Evolutionary conservation across 2,329 filamentous ascomycete species (phyloP), one percentile per base, ranked within the genome.

Genomic region (Calonectria multiphialidica): DNA sequence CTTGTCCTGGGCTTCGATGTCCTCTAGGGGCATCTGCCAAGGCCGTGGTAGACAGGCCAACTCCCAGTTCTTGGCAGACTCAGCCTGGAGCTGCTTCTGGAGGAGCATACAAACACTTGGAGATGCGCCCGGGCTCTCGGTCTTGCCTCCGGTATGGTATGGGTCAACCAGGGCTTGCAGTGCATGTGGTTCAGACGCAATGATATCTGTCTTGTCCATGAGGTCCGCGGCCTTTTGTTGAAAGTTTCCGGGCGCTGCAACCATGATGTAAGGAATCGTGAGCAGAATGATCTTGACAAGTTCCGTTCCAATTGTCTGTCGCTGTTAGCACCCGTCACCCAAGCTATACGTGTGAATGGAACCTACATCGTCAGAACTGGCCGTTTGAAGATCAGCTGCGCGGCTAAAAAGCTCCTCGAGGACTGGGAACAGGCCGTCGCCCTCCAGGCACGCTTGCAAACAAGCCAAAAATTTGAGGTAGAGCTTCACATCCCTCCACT

Each of bases 271-370:
- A 0, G 97, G 96, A 71, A 99, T 94, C 0, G 96, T 98, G 61
- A 98, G 91, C 53, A 98, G 91, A 76, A 99, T 98, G 78, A 98
- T 96, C 85, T 98, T 98, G 82, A 98, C 95, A 40, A 99, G 90
- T 85, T 98, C 97, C 49, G 97, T 92, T 61, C 91, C 91, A 74
- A 93, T 90, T 0, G 90, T 92, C 90, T 92, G 42, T 23, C 66
- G 33, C 63, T 59, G 69, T 79, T 65, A 78, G 71, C 40, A 64
- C 44, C 30, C 16, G 23, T 12, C 40, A 55, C 47, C 40, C 33
- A 55, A 28, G 18, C 18, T 28, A 12, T 28, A 23, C 55, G 64
- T 30, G 47, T 21, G 69, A 33, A 9, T 42, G 53, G 25, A 62
- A 88, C 93, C 87, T 84, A 97, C 95, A 85, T 98, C 96, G 80